Evolutionary conservation across 2,329 filamentous ascomycete species (phyloP).

Genomic region (Dothideomycetes sp.): DNA sequence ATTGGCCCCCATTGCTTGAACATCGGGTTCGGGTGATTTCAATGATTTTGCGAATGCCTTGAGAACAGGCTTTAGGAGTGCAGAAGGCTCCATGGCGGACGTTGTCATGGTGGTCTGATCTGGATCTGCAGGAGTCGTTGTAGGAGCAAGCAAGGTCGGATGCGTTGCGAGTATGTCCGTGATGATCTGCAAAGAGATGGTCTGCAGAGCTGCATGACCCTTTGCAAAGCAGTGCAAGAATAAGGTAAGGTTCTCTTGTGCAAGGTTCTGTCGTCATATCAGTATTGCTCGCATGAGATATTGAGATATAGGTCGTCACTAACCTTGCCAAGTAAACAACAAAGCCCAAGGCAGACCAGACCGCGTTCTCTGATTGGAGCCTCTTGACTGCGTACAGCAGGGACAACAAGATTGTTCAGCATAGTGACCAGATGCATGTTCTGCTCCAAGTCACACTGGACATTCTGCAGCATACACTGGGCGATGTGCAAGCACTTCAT

Average conservation of each 20-base stretch:
- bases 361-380: slow-evolving; percentile 86
- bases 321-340: slow-evolving; percentile 77
- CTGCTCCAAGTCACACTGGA: slow-evolving; percentile 75
- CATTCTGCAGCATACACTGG: slow-evolving; percentile 93
- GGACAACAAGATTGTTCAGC: slow-evolving; percentile 93
- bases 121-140: slow-evolving; percentile 18
- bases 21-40: slow-evolving; percentile 57
- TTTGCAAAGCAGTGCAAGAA: slow-evolving; percentile 96
- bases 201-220: slow-evolving; percentile 80
- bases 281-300: slow-evolving; percentile 5
- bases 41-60: slow-evolving; percentile 81
- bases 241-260: slow-evolving; percentile 80
- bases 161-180: slow-evolving; percentile 89
- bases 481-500: slow-evolving; percentile 97
- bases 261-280: slow-evolving; percentile 50
- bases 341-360: slow-evolving; percentile 78
- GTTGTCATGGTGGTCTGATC: slow-evolving; percentile 36
- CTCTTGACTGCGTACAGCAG: slow-evolving; percentile 86
- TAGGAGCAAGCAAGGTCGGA: slow-evolving; percentile 59
- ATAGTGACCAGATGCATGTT: slow-evolving; percentile 92
- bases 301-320: slow-evolving; percentile 12
- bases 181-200: slow-evolving; percentile 81
- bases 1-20: slow-evolving; percentile 71
- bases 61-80: slow-evolving; percentile 51
- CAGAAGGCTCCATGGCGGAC: slow-evolving; percentile 17